These are phyloP conservation scores for Aureobasidium lini DNA, from an alignment of 2,329 filamentous ascomycete genomes.

Conservation along the genomic window DNA sequence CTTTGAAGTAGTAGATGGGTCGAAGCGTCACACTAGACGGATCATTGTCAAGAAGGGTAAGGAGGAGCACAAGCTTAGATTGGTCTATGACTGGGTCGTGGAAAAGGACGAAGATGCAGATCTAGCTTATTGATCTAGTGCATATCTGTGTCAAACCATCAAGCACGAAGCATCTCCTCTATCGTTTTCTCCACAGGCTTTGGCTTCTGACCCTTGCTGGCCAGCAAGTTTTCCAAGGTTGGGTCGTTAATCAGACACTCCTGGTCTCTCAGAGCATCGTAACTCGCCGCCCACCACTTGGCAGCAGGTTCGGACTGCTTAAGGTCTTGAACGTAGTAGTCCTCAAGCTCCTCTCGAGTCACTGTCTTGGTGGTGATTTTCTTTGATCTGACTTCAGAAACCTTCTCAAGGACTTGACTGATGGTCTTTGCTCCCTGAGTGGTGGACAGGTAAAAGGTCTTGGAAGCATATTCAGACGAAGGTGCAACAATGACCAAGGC, in stretches of 20 bases:
- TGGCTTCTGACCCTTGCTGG: constrained; percentile 28
- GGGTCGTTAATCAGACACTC: constrained; percentile 37
- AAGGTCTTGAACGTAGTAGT: constrained; percentile 32
- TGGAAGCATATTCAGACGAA: constrained; percentile 27
- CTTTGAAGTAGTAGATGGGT: constrained; percentile 36
- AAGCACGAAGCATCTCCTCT: constrained; percentile 29
- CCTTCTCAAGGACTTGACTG: constrained; percentile 24
- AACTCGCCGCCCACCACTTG: constrained; percentile 41
- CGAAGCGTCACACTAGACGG: constrained; percentile 33
- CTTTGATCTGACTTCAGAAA: constrained; percentile 22
- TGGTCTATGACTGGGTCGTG: constrained; percentile 37
- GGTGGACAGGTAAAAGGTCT: constrained; percentile 33
- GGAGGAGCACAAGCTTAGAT: constrained; percentile 30
- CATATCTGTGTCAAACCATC: not conserved
- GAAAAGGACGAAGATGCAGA: constrained; percentile 4
- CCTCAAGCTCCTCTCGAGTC: constrained; percentile 33
- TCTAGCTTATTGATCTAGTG: not conserved
- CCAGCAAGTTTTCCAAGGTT: constrained; percentile 34
- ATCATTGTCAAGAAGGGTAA: constrained; percentile 34
- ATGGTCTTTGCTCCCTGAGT: constrained; percentile 20
- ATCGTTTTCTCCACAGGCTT: constrained; percentile 34
- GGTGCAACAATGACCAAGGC: constrained; percentile 32
- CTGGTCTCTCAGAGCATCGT: constrained; percentile 35
- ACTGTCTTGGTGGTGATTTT: constrained; percentile 32
- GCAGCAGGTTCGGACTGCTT: constrained; percentile 31